phyloP scores from a whole-genome alignment of 768 basidiomycete genomes.

The Pulveroboletus sp. region DNA sequence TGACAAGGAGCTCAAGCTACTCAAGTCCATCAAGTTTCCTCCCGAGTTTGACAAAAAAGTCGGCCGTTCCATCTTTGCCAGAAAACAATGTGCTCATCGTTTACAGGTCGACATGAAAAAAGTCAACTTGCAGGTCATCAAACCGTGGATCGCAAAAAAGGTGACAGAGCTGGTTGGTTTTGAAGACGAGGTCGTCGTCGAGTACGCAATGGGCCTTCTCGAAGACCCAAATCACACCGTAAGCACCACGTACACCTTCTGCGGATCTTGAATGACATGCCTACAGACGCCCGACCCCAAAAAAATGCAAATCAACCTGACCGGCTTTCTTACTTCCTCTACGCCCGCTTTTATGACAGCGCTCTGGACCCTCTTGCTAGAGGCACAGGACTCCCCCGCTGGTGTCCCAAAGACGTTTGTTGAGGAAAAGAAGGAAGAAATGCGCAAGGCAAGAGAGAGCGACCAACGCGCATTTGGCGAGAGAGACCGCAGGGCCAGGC shows the following conservation, averaged over 20 bases:
- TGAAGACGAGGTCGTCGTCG: conserved; percentile 96
- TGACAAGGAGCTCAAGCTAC: conserved; percentile 89
- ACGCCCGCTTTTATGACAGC: conserved; percentile 85
- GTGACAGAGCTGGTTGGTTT: conserved; percentile 88
- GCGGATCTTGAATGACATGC: not conserved
- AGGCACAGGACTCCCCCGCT: conserved; percentile 85
- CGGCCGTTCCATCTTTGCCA: conserved; percentile 2
- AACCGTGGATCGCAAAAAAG: conserved; percentile 95
- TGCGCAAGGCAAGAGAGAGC: conserved; percentile 64
- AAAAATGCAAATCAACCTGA: conserved; percentile 94
- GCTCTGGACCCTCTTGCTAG: conserved; percentile 89
- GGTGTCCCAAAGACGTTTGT: conserved; percentile 90
- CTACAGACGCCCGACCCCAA: conserved; percentile 82
- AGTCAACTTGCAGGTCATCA: conserved; percentile 88
- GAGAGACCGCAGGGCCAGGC: conserved; percentile 61
- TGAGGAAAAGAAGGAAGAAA: conserved; percentile 90
- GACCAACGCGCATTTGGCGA: conserved; percentile 69
- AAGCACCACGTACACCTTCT: conserved; percentile 20
- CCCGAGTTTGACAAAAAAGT: conserved; percentile 87
- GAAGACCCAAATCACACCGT: conserved; percentile 88
- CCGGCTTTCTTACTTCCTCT: conserved; percentile 87
- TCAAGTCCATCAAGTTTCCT: conserved; percentile 90
- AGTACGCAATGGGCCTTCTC: conserved; percentile 92
- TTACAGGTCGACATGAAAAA: conserved; percentile 89
- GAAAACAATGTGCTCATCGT: not conserved